Evolutionary conservation across 2,329 filamentous ascomycete genomes (phyloP), one percentile per base, ranked within the genome.

Genomic region (Coniochaeta sp.): DNA sequence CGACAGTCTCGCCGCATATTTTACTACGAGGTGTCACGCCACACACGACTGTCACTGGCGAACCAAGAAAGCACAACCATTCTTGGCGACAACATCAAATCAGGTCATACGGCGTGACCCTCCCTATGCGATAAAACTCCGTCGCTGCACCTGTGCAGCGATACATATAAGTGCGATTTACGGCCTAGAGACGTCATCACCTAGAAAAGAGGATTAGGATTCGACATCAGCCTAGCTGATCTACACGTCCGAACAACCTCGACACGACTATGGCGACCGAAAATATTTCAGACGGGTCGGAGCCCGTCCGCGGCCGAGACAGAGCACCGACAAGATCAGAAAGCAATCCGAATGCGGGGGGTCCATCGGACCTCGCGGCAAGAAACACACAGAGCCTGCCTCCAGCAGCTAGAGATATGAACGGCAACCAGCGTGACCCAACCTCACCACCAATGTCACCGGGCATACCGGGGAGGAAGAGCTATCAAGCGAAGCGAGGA

Each of bases 401-500:
- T 1, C 28, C 54, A 14, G 47, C 47, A 28, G 47, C 54, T n/a
- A 24, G 34, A 57, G 54, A 57, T 17, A 34, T 38, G 17, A 57
- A 57, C n/a, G 31, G 28, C n/a, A 57, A 57, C 33, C 9, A 31
- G 28, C 54, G 22, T 24, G 54, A 34, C 5, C 54, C 54, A n/a
- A 38, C 31, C 36, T 57, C 31, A 36, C 54, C 54, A 14, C 19
- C 24, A 8, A 31, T 24, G 24, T 26, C 26, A 8, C 12, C 47
- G 11, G 47, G 22, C 31, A 17, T 36, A 9, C 54, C 22, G 8
- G n/a, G 8, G 24, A 31, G 54, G 54, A 74, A 76, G 12, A 70
- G 84, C 11, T 75, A 73, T 54, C 76, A 76, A 55, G 76, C 85
- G 77, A 78, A 56, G 72, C 74, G 17, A 70, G 70, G 3, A 76